Evolutionary conservation across 2,329 filamentous ascomycete genomes (phyloP).

Genomic region (Pseudopyricularia cyperi): DNA sequence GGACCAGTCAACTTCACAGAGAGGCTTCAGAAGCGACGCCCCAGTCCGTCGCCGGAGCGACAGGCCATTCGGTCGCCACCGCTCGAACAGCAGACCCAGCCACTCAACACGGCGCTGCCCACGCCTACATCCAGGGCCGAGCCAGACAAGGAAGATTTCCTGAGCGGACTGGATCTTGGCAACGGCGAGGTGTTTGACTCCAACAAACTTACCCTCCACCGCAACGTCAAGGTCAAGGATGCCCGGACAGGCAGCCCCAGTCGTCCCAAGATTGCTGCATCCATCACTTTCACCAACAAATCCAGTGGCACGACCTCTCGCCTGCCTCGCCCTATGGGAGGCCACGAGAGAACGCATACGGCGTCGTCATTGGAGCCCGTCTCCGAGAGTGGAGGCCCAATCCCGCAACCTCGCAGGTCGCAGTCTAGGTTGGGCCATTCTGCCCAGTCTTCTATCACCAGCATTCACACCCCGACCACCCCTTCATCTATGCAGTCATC

Average conservation of each 20-base stretch:
- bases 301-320: constrained; percentile 45
- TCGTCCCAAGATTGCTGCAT: constrained; percentile 62
- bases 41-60: constrained; percentile 41
- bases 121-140: constrained; percentile 17
- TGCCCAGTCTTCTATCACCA: constrained; percentile 53
- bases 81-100: constrained; percentile 6
- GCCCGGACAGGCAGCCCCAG: constrained; percentile 55
- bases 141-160: constrained; percentile 60
- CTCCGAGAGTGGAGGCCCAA: constrained; percentile 72
- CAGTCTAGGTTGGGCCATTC: constrained; percentile 58
- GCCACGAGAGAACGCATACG: constrained; percentile 53
- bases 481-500: constrained; percentile 39
- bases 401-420: constrained; percentile 45
- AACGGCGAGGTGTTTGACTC: constrained; percentile 71
- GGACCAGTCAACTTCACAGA: constrained; percentile 76
- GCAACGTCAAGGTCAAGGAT: constrained; percentile 80
- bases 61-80: constrained; percentile 11
- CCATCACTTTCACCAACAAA: constrained; percentile 84
- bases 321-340: constrained; percentile 60
- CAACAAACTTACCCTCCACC: constrained; percentile 72
- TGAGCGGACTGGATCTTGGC: constrained; percentile 76
- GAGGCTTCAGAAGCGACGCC: constrained; percentile 60
- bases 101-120: background rate
- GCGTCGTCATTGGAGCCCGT: constrained; percentile 80
- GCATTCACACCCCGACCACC: constrained; percentile 47